A percentile compares a stretch with the other conserved stretches of the same genome.
phyloP scores from a whole-genome alignment of 495 filamentous ascomycete species.

The Pyrenula massariospora region DNA sequence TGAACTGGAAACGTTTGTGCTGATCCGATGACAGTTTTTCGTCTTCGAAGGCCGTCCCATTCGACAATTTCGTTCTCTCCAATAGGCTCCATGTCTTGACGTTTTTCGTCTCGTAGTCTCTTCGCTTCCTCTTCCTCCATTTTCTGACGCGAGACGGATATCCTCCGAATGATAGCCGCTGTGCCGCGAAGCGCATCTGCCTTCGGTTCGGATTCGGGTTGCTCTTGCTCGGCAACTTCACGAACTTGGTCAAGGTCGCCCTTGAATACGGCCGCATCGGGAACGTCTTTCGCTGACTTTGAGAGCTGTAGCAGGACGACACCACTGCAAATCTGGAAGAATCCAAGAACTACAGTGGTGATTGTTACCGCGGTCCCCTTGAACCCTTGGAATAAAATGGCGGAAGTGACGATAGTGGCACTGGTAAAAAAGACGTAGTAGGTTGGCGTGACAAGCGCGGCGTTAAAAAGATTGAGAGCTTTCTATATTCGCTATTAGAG shows the following conservation, averaged over 20 bases:
- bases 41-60: conserved; percentile 85
- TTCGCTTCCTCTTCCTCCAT: conserved; percentile 73
- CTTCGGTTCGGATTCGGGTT: conserved; percentile 90
- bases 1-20: conserved; percentile 24
- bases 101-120: conserved; percentile 65
- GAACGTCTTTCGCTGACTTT: conserved; percentile 94
- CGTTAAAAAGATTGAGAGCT: conserved; percentile 96
- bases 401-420: conserved; percentile 85
- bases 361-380: conserved; percentile 74
- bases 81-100: conserved; percentile 63
- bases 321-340: conserved; percentile 86
- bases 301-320: conserved; percentile 97
- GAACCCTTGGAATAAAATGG: conserved; percentile 88
- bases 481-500: conserved; percentile 53
- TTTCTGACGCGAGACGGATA: conserved; percentile 65
- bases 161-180: conserved; percentile 75
- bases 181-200: conserved; percentile 91
- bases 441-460: conserved; percentile 90
- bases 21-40: conserved; percentile 58
- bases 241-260: conserved; percentile 92
- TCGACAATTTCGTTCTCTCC: conserved; percentile 68
- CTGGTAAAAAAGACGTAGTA: conserved; percentile 98
- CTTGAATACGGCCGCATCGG: conserved; percentile 83
- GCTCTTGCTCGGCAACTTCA: conserved; percentile 86
- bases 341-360: conserved; percentile 82